Evolutionary conservation across 352 stramenopile genomes (phyloP).

Genomic region (Phytopythium boreale): DNA sequence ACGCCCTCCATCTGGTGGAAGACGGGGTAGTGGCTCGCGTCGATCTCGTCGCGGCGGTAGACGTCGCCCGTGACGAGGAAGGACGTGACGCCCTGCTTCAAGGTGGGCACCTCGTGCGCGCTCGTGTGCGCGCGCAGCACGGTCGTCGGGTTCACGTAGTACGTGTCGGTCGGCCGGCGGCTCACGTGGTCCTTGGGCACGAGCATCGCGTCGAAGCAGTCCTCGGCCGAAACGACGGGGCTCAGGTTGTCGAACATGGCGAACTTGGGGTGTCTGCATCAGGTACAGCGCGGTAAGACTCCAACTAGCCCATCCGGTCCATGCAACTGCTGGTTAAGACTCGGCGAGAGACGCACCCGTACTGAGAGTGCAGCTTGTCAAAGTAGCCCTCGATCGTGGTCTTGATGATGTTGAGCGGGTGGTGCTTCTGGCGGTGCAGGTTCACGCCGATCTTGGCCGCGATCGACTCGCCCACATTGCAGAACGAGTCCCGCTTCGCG

Average conservation of each 20-base stretch:
- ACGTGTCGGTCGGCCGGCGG: conserved; percentile 85
- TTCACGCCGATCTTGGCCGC: conserved; percentile 88
- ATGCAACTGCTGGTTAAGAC: neutral
- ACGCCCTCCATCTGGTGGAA: conserved; percentile 99
- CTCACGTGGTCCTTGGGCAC: conserved; percentile 90
- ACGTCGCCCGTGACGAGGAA: conserved; percentile 96
- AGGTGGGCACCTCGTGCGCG: conserved; percentile 92
- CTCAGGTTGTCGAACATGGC: conserved; percentile 83
- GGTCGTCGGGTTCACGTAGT: conserved; percentile 83
- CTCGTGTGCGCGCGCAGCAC: conserved; percentile 90
- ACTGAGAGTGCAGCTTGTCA: conserved; percentile 54
- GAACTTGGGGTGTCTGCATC: conserved; percentile 65
- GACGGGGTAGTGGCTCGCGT: conserved; percentile 98
- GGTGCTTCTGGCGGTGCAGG: conserved; percentile 78
- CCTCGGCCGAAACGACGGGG: conserved; percentile 83
- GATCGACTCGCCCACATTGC: conserved; percentile 87
- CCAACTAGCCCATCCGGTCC: neutral
- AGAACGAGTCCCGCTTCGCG: conserved; percentile 70
- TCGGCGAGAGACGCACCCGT: conserved; percentile 30
- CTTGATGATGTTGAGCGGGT: conserved; percentile 93
- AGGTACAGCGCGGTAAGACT: neutral
- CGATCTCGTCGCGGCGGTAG: conserved; percentile 98
- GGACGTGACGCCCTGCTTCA: conserved; percentile 84
- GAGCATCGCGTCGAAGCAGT: conserved; percentile 92
- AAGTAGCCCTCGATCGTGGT: conserved; percentile 92